Conservation (phyloP, 2,329 filamentous ascomycete species). For the Bipolaris victoriae region DNA sequence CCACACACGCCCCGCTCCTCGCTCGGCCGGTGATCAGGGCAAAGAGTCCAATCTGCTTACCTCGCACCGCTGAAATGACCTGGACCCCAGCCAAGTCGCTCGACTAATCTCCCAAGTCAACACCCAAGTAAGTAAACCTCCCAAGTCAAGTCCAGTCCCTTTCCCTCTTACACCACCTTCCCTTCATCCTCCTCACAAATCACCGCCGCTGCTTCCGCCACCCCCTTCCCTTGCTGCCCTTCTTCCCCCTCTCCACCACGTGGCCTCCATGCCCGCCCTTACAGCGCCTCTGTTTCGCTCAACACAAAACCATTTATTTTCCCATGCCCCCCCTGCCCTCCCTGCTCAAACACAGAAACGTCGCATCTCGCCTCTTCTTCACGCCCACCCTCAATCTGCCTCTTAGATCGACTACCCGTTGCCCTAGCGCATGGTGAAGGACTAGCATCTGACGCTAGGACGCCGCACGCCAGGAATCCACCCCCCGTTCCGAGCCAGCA, state of each 20-base stretch:
- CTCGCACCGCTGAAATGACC: slow-evolving; percentile 1
- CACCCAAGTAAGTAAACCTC: no score
- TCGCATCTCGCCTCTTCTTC: not conserved
- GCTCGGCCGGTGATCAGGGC: slow-evolving; percentile 8
- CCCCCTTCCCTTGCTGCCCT: not conserved
- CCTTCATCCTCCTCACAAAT: not conserved
- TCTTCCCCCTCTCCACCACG: not conserved
- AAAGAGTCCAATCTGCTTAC: not conserved
- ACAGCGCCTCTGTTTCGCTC: not conserved
- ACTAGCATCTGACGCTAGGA: slow-evolving; percentile 12
- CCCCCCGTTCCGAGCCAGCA: slow-evolving; percentile 16
- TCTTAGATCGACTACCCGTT: slow-evolving; percentile 14
- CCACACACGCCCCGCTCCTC: not conserved
- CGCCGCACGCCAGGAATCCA: slow-evolving; percentile 14
- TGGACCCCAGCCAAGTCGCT: not conserved
- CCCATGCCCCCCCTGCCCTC: not conserved
- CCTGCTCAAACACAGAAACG: not conserved
- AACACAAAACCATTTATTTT: not conserved
- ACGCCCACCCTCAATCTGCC: not conserved
- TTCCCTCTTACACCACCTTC: not conserved
- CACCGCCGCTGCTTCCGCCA: not conserved
- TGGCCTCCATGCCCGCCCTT: not conserved
- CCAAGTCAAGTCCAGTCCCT: no score
- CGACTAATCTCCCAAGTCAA: not conserved
- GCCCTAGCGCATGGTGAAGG: slow-evolving; percentile 16